Evolutionary conservation across 2,329 filamentous ascomycete species (phyloP), one percentile per base, ranked within the genome.

Genomic region (Penicillium brevicompactum): DNA sequence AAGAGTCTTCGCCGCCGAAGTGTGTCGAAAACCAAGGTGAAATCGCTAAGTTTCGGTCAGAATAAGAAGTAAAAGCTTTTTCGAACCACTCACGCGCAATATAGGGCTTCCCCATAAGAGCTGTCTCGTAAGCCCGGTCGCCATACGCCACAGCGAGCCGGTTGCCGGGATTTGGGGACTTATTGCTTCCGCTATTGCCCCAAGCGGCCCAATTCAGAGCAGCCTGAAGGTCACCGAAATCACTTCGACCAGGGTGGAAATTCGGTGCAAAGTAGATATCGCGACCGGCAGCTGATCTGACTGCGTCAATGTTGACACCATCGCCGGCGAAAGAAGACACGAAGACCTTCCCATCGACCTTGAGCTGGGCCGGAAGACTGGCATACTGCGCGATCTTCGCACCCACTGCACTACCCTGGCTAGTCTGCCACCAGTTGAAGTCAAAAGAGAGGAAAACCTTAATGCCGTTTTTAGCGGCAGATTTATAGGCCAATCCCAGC

Each of bases 391-490:
- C 74, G 53, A 83, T 74, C 62, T 78, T 79, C 43, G 70, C 63
- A 1, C 79, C 80, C 14, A 80, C 74, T 8, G 67, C 70, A 6
- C 66, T 67, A 1, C 74, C 73, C 37, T 79, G 67, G 8, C 63
- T 55, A 5, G 64, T 65, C 37, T 64, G 54, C 68, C 74, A 80
- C 75, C 77, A 78, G 69, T 82, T 81, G 66, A 82, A 83, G 69
- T 84, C 82, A 57, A 84, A 84, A 1, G 81, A 83, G 58, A 84
- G 76, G 53, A 84, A 82, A n/a, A 82, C 79, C 49, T 82, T 81
- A 74, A 84, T 80, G 42, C 70, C 67, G 51, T 71, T 69, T 8
- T 70, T 70, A 6, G 74, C 72, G 3, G 80, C 79, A 0, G 79
- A 80, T 14, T 77, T 67, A 54, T 82, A 83, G 0, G 81, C 81